phyloP scores from a whole-genome alignment of 768 basidiomycete species.

The Russula sp. region DNA sequence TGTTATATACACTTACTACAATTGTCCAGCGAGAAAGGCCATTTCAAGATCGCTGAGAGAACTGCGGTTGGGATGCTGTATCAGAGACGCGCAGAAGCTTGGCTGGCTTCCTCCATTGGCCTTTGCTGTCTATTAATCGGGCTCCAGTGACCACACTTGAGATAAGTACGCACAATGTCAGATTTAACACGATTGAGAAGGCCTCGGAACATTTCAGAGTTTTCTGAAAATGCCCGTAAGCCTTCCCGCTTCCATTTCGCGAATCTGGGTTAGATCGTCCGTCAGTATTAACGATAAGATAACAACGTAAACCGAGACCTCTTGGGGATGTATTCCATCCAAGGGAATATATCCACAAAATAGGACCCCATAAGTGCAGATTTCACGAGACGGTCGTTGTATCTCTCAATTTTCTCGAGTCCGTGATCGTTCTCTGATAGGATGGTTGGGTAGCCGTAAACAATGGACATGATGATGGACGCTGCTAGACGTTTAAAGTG shows the following conservation, averaged over 20 bases:
- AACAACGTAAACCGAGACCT: conserved; percentile 6
- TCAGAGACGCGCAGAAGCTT: conserved; percentile 8
- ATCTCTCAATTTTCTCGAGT: conserved; percentile 1
- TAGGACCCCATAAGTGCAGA: not conserved
- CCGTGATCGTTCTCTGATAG: conserved; percentile 2
- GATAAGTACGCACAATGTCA: conserved; percentile 5
- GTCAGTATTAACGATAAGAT: not conserved
- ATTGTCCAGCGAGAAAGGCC: not conserved
- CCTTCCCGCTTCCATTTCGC: conserved; percentile 19
- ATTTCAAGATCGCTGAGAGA: conserved; percentile 1
- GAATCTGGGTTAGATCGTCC: not conserved
- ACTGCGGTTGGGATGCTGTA: not conserved
- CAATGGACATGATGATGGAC: conserved; percentile 33
- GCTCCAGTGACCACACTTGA: too few relatives aligned
- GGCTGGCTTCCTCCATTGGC: conserved; percentile 1
- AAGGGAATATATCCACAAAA: conserved; percentile 13
- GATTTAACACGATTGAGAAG: conserved; percentile 10
- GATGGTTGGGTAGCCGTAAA: conserved; percentile 30
- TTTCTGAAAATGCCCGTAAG: not conserved
- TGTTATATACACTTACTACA: conserved; percentile 3
- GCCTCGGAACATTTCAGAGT: conserved; percentile 4
- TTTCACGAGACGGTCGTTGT: not conserved
- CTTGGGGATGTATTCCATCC: conserved; percentile 17
- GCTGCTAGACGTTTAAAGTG: conserved; percentile 34
- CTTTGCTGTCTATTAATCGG: not conserved